These are phyloP conservation scores for Striga asiatica DNA, from an alignment of 257 asterid genomes.

Conservation along the genomic window DNA sequence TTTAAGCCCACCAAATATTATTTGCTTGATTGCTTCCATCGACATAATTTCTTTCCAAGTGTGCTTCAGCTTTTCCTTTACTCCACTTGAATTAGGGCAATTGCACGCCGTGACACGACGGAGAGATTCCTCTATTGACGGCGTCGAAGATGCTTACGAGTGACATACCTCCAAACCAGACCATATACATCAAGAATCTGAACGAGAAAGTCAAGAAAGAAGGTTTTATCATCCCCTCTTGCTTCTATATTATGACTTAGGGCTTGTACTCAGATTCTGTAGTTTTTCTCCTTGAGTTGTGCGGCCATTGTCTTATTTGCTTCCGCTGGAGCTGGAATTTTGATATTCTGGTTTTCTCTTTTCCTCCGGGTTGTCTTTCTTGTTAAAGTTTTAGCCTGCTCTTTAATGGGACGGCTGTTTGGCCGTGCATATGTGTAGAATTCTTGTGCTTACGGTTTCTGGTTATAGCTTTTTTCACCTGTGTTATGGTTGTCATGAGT, in stretches of 20 bases:
- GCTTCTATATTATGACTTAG: conserved; percentile 1
- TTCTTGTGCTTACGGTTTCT: too few relatives aligned
- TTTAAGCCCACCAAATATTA: conserved; percentile 9
- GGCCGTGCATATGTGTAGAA: too few relatives aligned
- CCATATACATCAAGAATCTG: conserved; percentile 78
- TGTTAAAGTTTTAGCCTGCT: too few relatives aligned
- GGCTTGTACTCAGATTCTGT: conserved; percentile 6
- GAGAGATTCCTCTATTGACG: conserved; percentile 12
- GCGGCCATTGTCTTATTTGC: too few relatives aligned
- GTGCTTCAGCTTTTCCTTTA: conserved; percentile 10
- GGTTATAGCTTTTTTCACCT: too few relatives aligned
- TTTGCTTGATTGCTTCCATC: conserved; percentile 10
- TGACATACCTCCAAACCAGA: conserved; percentile 91
- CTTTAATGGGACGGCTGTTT: too few relatives aligned
- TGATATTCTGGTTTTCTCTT: too few relatives aligned
- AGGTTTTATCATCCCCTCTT: conserved; percentile 30
- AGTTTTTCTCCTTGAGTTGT: too few relatives aligned
- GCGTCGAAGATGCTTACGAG: conserved; percentile 64
- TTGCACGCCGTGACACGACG: conserved; percentile 5
- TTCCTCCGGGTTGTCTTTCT: too few relatives aligned
- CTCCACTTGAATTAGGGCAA: conserved; percentile 4
- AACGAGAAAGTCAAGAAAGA: conserved; percentile 94
- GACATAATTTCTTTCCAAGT: conserved; percentile 16
- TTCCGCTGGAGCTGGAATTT: too few relatives aligned
- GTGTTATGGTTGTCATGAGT: too few relatives aligned